Conservation (phyloP, 441 rosid genomes). For the Macaranga tanarius region DNA sequence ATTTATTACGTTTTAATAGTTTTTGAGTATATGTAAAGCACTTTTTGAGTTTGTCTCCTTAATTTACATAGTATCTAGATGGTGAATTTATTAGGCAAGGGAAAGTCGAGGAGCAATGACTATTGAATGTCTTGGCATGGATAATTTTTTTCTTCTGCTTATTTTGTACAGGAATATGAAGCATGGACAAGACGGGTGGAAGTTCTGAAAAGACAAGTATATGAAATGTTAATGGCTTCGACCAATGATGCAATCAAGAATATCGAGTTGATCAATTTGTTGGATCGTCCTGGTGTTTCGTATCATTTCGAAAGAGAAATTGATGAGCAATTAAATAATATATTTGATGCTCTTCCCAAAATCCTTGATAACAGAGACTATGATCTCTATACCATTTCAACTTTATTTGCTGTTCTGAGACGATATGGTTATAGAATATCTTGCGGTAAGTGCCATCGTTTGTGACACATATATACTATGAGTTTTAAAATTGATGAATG, state of each 20-base stretch:
- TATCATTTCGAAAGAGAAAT: background rate
- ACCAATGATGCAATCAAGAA: background rate
- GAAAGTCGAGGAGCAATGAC: too few relatives aligned
- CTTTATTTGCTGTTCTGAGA: conserved; percentile 14
- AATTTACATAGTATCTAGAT: too few relatives aligned
- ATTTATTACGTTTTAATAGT: too few relatives aligned
- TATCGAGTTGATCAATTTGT: conserved; percentile 14
- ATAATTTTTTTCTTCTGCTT: too few relatives aligned
- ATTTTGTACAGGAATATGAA: background rate
- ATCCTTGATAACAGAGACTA: background rate
- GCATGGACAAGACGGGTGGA: background rate
- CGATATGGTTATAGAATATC: conserved; percentile 19
- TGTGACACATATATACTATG: too few relatives aligned
- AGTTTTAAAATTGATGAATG: background rate
- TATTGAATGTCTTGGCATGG: too few relatives aligned
- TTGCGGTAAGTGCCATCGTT: conserved; percentile 7
- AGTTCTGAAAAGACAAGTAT: background rate
- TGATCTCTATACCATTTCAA: background rate
- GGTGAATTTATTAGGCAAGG: too few relatives aligned
- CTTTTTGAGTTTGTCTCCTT: too few relatives aligned
- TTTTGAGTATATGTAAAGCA: too few relatives aligned
- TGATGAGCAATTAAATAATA: background rate
- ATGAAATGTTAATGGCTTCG: background rate
- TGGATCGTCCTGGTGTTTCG: conserved; percentile 4
- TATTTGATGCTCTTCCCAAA: background rate